phyloP scores from a whole-genome alignment of 1,284 basidiomycete genomes.

The Takashimella koratensis region DNA sequence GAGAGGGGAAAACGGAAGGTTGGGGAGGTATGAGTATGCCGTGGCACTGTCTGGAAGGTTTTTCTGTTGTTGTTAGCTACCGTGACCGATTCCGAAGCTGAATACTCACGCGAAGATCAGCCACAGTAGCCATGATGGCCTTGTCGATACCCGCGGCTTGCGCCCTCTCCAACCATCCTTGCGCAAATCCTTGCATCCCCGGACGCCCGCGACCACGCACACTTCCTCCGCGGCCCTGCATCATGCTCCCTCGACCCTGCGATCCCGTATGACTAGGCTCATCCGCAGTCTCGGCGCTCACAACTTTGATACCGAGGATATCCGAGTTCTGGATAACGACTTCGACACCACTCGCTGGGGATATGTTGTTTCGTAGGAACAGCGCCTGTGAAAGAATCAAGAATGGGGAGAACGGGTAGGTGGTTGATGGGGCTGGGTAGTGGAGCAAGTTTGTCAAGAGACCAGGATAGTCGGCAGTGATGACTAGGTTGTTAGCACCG shows the following conservation, averaged over 20 bases:
- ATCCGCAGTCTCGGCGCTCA: constrained; percentile 45
- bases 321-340: constrained; percentile 76
- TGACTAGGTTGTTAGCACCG: constrained; percentile 56
- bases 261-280: not conserved
- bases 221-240: not conserved
- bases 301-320: constrained; percentile 64
- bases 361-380: constrained; percentile 68
- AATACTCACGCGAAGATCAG: constrained; percentile 42
- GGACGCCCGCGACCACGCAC: constrained; percentile 15
- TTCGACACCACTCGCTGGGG: constrained; percentile 65
- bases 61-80: too few relatives aligned
- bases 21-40: constrained; percentile 42
- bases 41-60: constrained; percentile 66
- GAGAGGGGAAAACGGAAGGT: constrained; percentile 36
- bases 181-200: constrained; percentile 40
- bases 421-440: constrained; percentile 58
- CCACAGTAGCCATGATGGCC: constrained; percentile 45
- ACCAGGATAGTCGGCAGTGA: constrained; percentile 75
- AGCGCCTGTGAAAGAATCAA: constrained; percentile 78
- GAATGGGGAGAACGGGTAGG: constrained; percentile 52
- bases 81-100: too few relatives aligned
- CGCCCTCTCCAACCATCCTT: constrained; percentile 46
- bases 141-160: constrained; percentile 49
- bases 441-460: constrained; percentile 77
- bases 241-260: not conserved